phyloP scores from a whole-genome alignment of 345 rosid species.

The Eucalyptus dawsonii region DNA sequence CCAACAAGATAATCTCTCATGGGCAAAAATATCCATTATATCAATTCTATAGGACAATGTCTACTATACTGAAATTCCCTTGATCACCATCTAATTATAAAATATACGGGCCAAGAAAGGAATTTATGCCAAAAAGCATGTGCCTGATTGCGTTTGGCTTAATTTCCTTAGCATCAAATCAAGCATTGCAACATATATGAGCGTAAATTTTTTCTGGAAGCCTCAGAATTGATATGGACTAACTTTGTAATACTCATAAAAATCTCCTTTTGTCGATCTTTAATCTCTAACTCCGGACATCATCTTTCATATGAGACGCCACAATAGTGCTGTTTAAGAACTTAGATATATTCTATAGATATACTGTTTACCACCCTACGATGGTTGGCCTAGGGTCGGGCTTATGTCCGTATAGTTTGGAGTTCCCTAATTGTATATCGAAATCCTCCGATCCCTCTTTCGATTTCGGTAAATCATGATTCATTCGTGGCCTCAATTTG shows the following conservation, averaged over 20 bases:
- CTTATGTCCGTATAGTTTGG: not conserved
- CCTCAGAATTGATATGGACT: not conserved
- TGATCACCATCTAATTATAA: not conserved
- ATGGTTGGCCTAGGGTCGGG: too few relatives aligned
- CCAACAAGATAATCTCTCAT: not conserved
- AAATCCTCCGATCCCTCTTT: not conserved
- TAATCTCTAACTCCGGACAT: not conserved
- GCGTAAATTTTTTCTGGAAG: not conserved
- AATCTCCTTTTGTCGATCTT: not conserved
- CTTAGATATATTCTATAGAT: not conserved
- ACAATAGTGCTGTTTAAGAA: not conserved
- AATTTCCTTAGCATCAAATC: not conserved
- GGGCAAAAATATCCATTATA: not conserved
- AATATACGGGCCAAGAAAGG: not conserved
- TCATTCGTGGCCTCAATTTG: not conserved
- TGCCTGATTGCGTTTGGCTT: not conserved
- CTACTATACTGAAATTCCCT: not conserved
- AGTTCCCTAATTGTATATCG: not conserved
- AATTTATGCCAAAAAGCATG: not conserved
- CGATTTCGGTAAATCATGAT: not conserved
- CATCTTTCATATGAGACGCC: not conserved
- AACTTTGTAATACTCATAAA: not conserved
- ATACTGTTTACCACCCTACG: fast-evolving
- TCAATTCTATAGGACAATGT: not conserved
- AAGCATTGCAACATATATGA: not conserved